Conservation (phyloP, 352 stramenopile species). For the Ophiocytium majus region DNA sequence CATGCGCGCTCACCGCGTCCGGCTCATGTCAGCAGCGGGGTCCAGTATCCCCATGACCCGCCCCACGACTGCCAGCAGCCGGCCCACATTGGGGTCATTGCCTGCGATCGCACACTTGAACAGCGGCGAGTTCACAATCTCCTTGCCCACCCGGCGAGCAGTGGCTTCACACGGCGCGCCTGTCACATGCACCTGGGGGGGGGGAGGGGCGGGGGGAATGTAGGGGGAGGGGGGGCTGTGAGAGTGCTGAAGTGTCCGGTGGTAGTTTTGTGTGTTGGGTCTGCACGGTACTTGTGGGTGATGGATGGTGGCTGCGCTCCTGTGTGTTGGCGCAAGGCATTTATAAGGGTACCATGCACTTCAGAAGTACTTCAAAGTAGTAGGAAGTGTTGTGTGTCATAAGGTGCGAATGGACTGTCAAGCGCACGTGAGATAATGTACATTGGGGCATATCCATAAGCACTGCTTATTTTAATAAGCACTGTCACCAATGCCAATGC, state of each 20-base stretch:
- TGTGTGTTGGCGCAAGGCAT: too few species aligned
- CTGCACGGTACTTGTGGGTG: too few species aligned
- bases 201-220: neutral
- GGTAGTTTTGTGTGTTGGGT: neutral
- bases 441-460: too few species aligned
- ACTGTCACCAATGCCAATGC: too few species aligned
- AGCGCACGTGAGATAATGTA: too few species aligned
- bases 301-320: too few species aligned
- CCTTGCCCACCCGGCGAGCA: constrained; percentile 79
- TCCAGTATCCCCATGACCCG: constrained; percentile 61
- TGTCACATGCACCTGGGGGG: constrained; percentile 69
- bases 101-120: constrained; percentile 96
- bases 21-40: constrained; percentile 70
- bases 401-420: too few species aligned
- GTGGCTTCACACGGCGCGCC: constrained; percentile 72
- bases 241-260: neutral
- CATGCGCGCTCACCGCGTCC: constrained; percentile 62
- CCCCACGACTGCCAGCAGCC: constrained; percentile 90
- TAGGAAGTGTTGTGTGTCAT: too few species aligned
- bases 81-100: constrained; percentile 97
- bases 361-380: too few species aligned
- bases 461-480: too few species aligned
- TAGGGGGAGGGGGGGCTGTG: neutral
- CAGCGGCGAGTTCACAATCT: constrained; percentile 88
- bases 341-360: too few species aligned